phyloP scores from a whole-genome alignment of 192 early-diverging fungal genomes.

The Gigaspora rosea region DNA sequence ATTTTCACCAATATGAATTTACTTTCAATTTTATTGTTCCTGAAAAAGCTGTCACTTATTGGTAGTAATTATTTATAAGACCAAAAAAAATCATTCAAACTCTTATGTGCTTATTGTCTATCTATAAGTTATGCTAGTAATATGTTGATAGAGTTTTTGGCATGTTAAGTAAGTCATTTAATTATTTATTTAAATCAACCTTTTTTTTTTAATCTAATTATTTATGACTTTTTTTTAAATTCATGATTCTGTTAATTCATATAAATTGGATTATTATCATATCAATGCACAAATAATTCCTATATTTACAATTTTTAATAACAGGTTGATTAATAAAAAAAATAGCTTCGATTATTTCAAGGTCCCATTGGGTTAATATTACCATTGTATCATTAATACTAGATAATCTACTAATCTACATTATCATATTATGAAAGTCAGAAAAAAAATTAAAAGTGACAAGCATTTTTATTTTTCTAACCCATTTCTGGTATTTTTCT shows the following conservation, averaged over 20 bases:
- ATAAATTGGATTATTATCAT: conserved; percentile 38
- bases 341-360: conserved; percentile 44
- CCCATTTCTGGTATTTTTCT: conserved; percentile 61
- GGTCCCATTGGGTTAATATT: conserved; percentile 47
- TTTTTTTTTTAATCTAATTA: neutral
- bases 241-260: conserved; percentile 40
- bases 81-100: too few relatives aligned
- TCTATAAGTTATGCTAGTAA: too few relatives aligned
- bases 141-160: too few relatives aligned
- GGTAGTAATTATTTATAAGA: too few relatives aligned
- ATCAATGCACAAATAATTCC: conserved; percentile 35
- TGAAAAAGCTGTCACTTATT: too few relatives aligned
- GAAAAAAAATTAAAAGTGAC: conserved; percentile 22
- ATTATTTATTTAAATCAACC: too few relatives aligned
- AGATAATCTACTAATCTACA: conserved; percentile 25
- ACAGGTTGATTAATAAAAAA: conserved; percentile 54
- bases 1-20: too few relatives aligned
- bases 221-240: conserved; percentile 29
- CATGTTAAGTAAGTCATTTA: too few relatives aligned
- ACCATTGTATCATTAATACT: conserved; percentile 62
- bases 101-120: too few relatives aligned
- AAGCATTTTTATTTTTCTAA: conserved; percentile 34
- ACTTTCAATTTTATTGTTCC: too few relatives aligned
- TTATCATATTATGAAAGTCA: conserved; percentile 31
- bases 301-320: conserved; percentile 44